Conservation (phyloP, 2,329 filamentous ascomycete genomes). For the Alternaria postmessia region DNA sequence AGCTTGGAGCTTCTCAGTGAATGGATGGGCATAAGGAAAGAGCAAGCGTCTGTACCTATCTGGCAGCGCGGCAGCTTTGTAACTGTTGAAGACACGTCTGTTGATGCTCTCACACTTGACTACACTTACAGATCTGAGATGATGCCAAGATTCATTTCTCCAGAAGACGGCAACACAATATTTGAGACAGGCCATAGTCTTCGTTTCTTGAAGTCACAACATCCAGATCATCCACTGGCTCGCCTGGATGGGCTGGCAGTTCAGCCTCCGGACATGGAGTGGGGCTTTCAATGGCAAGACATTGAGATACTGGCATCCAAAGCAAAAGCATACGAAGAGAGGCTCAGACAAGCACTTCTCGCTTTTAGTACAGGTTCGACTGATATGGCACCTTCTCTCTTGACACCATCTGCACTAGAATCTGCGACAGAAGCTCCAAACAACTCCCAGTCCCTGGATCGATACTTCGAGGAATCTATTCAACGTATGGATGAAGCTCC, state of each 20-base stretch:
- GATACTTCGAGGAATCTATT: conserved; percentile 40
- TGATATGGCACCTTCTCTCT: background rate
- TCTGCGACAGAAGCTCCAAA: conserved; percentile 3
- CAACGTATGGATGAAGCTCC: conserved; percentile 37
- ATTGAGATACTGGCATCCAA: conserved; percentile 70
- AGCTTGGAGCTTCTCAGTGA: conserved; percentile 74
- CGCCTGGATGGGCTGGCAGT: conserved; percentile 59
- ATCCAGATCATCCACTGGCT: conserved; percentile 74
- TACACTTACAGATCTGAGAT: conserved; percentile 69
- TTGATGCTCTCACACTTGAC: conserved; percentile 53
- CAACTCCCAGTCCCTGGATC: conserved; percentile 19
- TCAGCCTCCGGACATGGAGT: conserved; percentile 67
- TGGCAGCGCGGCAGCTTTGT: conserved; percentile 43
- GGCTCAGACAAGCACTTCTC: conserved; percentile 44
- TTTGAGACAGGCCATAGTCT: conserved; percentile 83
- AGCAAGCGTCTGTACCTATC: conserved; percentile 39
- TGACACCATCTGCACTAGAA: background rate
- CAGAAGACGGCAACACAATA: conserved; percentile 73
- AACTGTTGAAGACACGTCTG: conserved; percentile 34
- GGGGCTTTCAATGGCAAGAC: conserved; percentile 76
- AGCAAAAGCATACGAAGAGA: conserved; percentile 62
- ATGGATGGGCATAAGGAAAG: conserved; percentile 74
- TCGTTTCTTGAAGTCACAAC: conserved; percentile 73
- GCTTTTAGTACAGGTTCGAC: conserved; percentile 27
- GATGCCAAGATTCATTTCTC: conserved; percentile 75